A percentile compares a stretch with the other conserved stretches of the same genome.
phyloP scores from a whole-genome alignment of 345 rosid genomes.

The Cardamine chenopodiifolia region DNA sequence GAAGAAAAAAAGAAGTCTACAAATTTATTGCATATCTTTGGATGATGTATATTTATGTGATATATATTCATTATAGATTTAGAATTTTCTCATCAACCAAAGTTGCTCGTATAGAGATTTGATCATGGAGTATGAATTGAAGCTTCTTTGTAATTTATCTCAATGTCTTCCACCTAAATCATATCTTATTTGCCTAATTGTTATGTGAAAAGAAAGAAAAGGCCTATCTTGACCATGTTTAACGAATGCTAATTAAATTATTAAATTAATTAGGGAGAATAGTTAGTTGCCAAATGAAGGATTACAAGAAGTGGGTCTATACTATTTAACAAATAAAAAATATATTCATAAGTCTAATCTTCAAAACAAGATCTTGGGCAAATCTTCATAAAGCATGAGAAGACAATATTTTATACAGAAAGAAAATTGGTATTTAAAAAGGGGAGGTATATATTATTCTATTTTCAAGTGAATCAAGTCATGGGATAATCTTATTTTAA shows the following conservation, averaged over 20 bases:
- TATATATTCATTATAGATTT: conserved; percentile 24
- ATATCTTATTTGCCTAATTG: conserved; percentile 32
- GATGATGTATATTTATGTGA: background rate
- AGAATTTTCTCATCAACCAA: conserved; percentile 51
- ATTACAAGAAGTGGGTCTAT: conserved; percentile 82
- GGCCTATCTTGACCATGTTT: conserved; percentile 67
- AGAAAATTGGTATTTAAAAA: conserved; percentile 38
- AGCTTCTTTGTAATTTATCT: conserved; percentile 58
- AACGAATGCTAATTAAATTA: conserved; percentile 43
- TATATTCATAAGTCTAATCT: conserved; percentile 69
- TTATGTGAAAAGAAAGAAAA: conserved; percentile 26
- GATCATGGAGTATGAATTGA: conserved; percentile 55
- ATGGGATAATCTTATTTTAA: conserved; percentile 49
- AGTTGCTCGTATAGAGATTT: conserved; percentile 40
- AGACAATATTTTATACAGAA: conserved; percentile 56
- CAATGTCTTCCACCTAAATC: conserved; percentile 51
- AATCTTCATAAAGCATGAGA: conserved; percentile 86
- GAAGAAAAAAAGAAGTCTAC: background rate
- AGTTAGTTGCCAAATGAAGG: conserved; percentile 72
- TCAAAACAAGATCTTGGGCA: conserved; percentile 77
- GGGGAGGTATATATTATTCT: conserved; percentile 44
- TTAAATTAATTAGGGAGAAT: conserved; percentile 44
- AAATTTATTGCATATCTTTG: background rate
- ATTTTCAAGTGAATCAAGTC: conserved; percentile 85
- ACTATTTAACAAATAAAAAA: conserved; percentile 34